These are phyloP conservation scores for Ascocoryne sarcoides DNA, from an alignment of 2,329 filamentous ascomycete genomes.

Conservation along the genomic window DNA sequence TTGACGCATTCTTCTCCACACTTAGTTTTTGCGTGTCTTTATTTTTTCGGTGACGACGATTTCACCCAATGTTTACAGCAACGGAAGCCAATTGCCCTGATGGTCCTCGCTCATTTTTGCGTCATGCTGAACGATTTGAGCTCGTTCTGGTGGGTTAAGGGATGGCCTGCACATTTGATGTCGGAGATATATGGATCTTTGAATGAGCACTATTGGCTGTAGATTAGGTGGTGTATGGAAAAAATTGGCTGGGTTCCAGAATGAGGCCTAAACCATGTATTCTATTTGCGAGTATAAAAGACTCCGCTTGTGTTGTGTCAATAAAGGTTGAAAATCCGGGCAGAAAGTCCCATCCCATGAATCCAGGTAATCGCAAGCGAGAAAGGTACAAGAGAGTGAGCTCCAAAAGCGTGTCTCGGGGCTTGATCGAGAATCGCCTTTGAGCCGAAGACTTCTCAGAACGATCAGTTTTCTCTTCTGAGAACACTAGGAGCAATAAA, in stretches of 20 bases:
- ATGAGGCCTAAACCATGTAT: not conserved
- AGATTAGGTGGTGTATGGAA: slow-evolving; percentile 25
- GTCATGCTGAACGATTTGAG: slow-evolving; percentile 27
- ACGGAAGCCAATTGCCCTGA: slow-evolving; percentile 12
- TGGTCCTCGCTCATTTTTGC: slow-evolving; percentile 28
- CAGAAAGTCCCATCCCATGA: too few relatives aligned
- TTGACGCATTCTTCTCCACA: slow-evolving; percentile 7
- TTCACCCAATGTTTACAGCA: slow-evolving; percentile 23
- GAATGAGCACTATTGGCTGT: slow-evolving; percentile 27
- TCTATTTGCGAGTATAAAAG: too few relatives aligned
- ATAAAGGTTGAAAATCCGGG: too few relatives aligned
- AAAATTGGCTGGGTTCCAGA: slow-evolving; percentile 4
- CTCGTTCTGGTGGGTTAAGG: slow-evolving; percentile 30
- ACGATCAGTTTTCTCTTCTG: too few relatives aligned
- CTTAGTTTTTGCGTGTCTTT: slow-evolving; percentile 11
- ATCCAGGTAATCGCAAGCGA: too few relatives aligned
- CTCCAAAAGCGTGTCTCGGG: too few relatives aligned
- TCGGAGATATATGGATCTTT: slow-evolving; percentile 25
- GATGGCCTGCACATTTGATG: slow-evolving; percentile 30
- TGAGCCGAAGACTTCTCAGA: too few relatives aligned
- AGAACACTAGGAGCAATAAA: too few relatives aligned
- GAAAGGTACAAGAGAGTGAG: too few relatives aligned
- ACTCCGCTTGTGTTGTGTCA: too few relatives aligned
- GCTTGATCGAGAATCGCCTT: too few relatives aligned
- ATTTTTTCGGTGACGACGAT: slow-evolving; percentile 8